Percentiles rank a stretch among this genome's conserved stretches.
Evolutionary conservation across 1,284 basidiomycete species (phyloP).

Genomic region (Volvariella surrecta): DNA sequence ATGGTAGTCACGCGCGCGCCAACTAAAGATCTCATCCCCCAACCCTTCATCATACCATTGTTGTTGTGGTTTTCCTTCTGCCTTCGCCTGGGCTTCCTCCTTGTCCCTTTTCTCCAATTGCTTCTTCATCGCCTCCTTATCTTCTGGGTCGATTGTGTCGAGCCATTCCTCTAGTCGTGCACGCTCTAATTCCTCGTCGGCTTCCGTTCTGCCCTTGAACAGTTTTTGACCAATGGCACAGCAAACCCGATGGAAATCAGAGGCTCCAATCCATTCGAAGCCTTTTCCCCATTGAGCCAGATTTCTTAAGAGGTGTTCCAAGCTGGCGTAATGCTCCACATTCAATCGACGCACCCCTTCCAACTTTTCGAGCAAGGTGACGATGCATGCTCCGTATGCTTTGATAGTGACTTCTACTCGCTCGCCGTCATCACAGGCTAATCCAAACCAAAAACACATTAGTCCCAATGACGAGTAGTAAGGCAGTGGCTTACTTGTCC

Average conservation of each 20-base stretch:
- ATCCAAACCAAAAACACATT: background rate
- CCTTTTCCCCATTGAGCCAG: no score
- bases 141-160: conserved; percentile 16
- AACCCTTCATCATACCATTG: conserved; percentile 5
- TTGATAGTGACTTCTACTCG: conserved; percentile 25
- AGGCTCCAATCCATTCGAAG: conserved; percentile 16
- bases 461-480: background rate
- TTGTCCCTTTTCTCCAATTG: conserved; percentile 16
- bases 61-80: conserved; percentile 22
- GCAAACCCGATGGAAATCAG: conserved; percentile 23
- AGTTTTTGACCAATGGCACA: conserved; percentile 27
- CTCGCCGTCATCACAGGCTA: conserved; percentile 30
- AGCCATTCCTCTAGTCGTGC: conserved; percentile 22
- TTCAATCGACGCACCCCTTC: conserved; percentile 21
- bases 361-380: conserved; percentile 26
- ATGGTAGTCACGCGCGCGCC: no score
- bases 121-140: conserved; percentile 16
- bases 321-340: conserved; percentile 21
- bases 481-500: conserved; percentile 20
- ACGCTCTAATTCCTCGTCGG: conserved; percentile 19
- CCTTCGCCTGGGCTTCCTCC: conserved; percentile 11
- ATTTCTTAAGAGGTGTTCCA: conserved; percentile 25
- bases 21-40: no score
- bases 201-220: conserved; percentile 22
- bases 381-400: conserved; percentile 27